These are phyloP conservation scores for Chaetomiaceae sp. DNA, from an alignment of 2,329 filamentous ascomycete species.

Conservation along the genomic window DNA sequence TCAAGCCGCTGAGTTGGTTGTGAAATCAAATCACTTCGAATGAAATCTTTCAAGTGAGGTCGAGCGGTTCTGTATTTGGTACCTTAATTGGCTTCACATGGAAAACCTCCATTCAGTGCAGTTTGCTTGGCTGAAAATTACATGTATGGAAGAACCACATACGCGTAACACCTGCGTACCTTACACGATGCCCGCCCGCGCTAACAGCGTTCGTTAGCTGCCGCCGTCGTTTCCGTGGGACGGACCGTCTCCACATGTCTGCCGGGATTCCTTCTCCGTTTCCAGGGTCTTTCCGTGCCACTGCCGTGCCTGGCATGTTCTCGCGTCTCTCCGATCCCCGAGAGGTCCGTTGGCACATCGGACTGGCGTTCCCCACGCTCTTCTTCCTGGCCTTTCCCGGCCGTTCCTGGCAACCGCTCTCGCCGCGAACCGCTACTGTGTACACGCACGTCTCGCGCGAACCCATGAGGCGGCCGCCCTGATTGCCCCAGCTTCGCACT, in stretches of 20 bases:
- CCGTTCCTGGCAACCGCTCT: neutral
- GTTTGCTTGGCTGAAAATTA: neutral
- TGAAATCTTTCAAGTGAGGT: neutral
- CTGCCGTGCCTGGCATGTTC: neutral
- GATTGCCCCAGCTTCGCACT: conserved; percentile 13
- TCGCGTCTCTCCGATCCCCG: neutral
- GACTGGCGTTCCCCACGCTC: conserved; percentile 1
- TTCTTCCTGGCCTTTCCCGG: too few species aligned
- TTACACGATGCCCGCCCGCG: too few species aligned
- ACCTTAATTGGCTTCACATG: too few species aligned
- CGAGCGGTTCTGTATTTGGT: too few species aligned
- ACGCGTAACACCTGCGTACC: too few species aligned
- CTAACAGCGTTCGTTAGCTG: neutral
- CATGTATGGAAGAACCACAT: too few species aligned
- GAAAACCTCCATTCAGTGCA: neutral
- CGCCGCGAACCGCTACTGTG: neutral
- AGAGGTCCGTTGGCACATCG: neutral
- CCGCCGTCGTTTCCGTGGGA: conserved; percentile 1
- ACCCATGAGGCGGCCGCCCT: conserved; percentile 21
- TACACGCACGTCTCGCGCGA: neutral
- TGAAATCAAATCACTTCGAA: too few species aligned
- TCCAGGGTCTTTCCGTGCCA: neutral
- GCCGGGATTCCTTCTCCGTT: conserved; percentile 7
- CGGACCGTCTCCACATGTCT: neutral
- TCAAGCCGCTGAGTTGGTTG: too few species aligned